Evolutionary conservation across 139 green algal genomes (phyloP), one percentile per base, ranked within the genome.

Genomic region (Chlamydomonas schloesseri): DNA sequence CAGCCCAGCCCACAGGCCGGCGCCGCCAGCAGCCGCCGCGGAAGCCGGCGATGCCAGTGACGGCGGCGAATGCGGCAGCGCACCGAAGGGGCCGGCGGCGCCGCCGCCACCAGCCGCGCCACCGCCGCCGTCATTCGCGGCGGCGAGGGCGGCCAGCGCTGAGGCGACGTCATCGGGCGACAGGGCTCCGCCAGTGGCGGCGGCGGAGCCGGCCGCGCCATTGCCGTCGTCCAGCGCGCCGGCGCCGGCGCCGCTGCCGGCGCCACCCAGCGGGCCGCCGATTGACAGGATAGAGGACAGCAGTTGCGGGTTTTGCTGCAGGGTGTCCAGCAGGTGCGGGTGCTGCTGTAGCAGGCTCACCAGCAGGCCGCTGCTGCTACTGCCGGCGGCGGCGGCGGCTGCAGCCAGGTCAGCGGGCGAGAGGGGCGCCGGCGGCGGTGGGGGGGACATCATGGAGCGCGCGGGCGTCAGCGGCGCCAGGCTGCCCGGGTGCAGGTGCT

Each of bases 391-490:
- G 15, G 46, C 31, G 33, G 11, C 67, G 33, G 29, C 31, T 4
- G 10, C 31, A 33, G 28, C 42, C 29, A 42, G 29, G 50, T 2
- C 50, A 47, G 64, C 42, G 29, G 62, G 62, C 23, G 62, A 23
- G 29, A 26, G 28, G n/a, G 31, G 31, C 36, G 2, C 28, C 33
- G 57, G 53, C 29, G 31, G 55, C 46, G 28, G 46, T 20, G n/a
- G 73, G 29, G 31, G 65, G 65, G 23, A 33, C 79, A 29, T 24
- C 31, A 47, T 28, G 23, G 80, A 86, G 47, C 80, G 80, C 9
- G 68, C 80, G 1, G 80, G 67, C 24, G 80, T 76, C 33, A 86
- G 80, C 29, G 68, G 80, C 24, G 67, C 78, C 42, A 74, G 60
- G 3, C 55, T 23, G 21, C 2, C 34, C 34, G 24, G 31, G 33